phyloP scores from a whole-genome alignment of 495 filamentous ascomycete species.

The Podospora didyma region DNA sequence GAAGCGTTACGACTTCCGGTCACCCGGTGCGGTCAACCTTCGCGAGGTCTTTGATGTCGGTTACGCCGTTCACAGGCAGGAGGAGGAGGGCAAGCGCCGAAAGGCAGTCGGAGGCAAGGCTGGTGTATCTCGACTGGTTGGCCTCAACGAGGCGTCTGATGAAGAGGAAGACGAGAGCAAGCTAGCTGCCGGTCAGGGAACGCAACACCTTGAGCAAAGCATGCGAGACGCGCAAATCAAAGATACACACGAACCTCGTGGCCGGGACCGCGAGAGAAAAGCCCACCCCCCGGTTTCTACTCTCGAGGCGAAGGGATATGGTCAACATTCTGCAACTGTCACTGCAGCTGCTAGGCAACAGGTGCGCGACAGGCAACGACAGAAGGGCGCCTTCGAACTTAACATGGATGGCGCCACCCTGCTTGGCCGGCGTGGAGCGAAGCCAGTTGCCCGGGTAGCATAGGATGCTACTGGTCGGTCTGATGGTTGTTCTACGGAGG shows the following conservation, averaged over 20 bases:
- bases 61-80: conserved; percentile 93
- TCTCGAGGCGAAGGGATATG: conserved; percentile 64
- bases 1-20: conserved; percentile 85
- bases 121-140: conserved; percentile 51
- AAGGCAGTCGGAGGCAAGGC: conserved; percentile 67
- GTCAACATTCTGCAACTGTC: conserved; percentile 73
- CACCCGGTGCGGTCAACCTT: conserved; percentile 89
- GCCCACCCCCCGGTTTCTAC: conserved; percentile 31
- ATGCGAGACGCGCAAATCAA: conserved; percentile 76
- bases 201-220: conserved; percentile 78
- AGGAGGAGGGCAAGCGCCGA: conserved; percentile 89
- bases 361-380: conserved; percentile 54
- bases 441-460: conserved; percentile 37
- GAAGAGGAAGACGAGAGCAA: conserved; percentile 49
- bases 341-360: conserved; percentile 76
- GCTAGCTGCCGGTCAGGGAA: too few species aligned
- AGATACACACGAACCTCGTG: conserved; percentile 48
- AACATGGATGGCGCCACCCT: conserved; percentile 86
- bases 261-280: conserved; percentile 40
- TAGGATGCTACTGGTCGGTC: conserved; percentile 14
- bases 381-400: conserved; percentile 78
- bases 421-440: conserved; percentile 69
- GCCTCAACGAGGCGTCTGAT: conserved; percentile 67
- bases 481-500: neutral
- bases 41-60: conserved; percentile 97